Percentiles rank a stretch among this genome's conserved stretches.
Evolutionary conservation across 208 protist species (phyloP).

Genomic region (Herpetomonas muscarum): DNA sequence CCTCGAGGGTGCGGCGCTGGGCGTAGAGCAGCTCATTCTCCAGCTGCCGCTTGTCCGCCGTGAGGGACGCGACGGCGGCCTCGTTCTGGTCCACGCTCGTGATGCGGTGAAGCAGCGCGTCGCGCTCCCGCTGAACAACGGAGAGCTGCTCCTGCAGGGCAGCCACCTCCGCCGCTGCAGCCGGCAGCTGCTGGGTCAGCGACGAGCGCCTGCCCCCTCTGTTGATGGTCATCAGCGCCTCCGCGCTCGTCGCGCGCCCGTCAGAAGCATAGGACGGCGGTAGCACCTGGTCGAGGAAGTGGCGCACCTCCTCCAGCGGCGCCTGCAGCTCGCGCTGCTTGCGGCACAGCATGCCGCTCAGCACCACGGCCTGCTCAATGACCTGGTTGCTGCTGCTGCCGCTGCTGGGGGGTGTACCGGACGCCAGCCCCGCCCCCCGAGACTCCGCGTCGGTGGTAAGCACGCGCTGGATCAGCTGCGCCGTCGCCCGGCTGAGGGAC

Average conservation of each 20-base stretch:
- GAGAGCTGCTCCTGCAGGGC: slow-evolving; percentile 24
- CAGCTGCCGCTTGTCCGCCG: slow-evolving; percentile 30
- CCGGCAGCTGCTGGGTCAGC: not conserved
- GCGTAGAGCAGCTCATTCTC: slow-evolving; percentile 34
- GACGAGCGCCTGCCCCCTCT: not conserved
- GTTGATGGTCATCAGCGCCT: slow-evolving; percentile 1
- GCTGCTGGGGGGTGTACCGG: not conserved
- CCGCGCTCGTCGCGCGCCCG: not conserved
- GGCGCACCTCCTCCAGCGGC: slow-evolving; percentile 14
- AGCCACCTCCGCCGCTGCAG: not conserved
- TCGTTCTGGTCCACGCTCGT: slow-evolving; percentile 8
- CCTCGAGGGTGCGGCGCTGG: slow-evolving; percentile 26
- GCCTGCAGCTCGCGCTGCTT: slow-evolving; percentile 25
- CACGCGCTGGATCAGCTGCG: slow-evolving; percentile 20
- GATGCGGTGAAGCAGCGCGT: slow-evolving; percentile 28
- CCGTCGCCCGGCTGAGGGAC: slow-evolving; percentile 27
- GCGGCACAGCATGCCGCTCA: slow-evolving; percentile 22
- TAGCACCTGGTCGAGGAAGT: slow-evolving; percentile 13
- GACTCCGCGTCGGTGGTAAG: slow-evolving; percentile 4
- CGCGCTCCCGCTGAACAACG: slow-evolving; percentile 28
- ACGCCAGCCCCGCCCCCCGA: not conserved
- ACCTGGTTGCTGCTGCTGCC: not conserved
- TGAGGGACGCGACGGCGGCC: slow-evolving; percentile 13
- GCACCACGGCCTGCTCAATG: slow-evolving; percentile 27
- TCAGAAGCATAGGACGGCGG: no score